A percentile compares a stretch with the other conserved stretches of the same genome.
phyloP scores from a whole-genome alignment of 2,329 filamentous ascomycete species.

The Phaeosphaeriaceae sp. region DNA sequence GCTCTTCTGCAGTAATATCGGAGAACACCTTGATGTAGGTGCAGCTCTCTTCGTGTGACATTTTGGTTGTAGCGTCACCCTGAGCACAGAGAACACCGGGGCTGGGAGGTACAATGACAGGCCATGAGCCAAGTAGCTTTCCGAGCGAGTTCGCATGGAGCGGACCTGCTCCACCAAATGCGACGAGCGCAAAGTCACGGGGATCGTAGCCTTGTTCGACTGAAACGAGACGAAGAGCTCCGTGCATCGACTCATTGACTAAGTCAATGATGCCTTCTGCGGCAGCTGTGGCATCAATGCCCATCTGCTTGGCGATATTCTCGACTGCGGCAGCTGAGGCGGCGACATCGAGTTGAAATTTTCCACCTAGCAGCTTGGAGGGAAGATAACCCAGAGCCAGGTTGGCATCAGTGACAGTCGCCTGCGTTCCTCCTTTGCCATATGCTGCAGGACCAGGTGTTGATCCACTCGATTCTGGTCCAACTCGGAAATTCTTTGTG shows the following conservation, averaged over 20 bases:
- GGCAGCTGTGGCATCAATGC: conserved; percentile 50
- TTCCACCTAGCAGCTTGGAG: conserved; percentile 54
- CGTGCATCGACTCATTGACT: conserved; percentile 61
- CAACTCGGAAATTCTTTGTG: conserved; percentile 58
- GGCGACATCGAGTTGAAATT: conserved; percentile 53
- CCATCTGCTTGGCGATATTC: conserved; percentile 55
- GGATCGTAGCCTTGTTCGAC: conserved; percentile 62
- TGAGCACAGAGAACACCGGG: conserved; percentile 60
- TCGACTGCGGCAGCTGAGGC: conserved; percentile 53
- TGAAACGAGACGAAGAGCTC: conserved; percentile 58
- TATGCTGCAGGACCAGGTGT: conserved; percentile 59
- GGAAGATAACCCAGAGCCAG: conserved; percentile 58
- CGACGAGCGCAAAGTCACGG: conserved; percentile 59
- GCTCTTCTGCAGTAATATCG: conserved; percentile 43
- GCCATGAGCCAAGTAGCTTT: conserved; percentile 58
- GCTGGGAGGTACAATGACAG: conserved; percentile 60
- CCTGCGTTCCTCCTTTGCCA: conserved; percentile 54
- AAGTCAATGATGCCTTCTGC: conserved; percentile 59
- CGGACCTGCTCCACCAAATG: conserved; percentile 60
- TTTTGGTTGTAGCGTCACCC: conserved; percentile 59
- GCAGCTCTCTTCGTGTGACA: conserved; percentile 56
- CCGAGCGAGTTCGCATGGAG: conserved; percentile 60
- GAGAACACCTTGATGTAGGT: conserved; percentile 55
- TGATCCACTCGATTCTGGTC: conserved; percentile 59
- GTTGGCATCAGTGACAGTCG: conserved; percentile 60